Base-by-base conservation (phyloP, 371 early-diverging fungal genomes). In the Batkoa obscura region DNA sequence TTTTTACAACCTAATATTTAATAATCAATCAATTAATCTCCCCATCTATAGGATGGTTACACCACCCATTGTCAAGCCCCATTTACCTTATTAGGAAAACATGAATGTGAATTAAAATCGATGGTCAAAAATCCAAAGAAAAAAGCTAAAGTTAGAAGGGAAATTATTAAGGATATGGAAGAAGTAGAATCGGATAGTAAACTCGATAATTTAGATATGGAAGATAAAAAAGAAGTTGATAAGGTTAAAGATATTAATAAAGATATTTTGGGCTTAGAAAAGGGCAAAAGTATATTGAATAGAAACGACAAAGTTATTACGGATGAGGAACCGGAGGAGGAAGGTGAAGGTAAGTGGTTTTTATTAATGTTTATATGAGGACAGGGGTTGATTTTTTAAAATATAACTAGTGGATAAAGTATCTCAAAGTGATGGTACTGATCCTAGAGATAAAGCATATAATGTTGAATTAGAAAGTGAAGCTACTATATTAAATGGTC, bases 21-120 rank as follows among this genome's bases (percentile, higher is more conserved):
- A n/a, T n/a, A n/a, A n/a, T n/a, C n/a, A n/a, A n/a, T n/a, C n/a
- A n/a, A n/a, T n/a, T n/a, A n/a, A n/a, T n/a, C n/a, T n/a, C n/a
- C n/a, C 23, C 13, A 17, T 13, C 10, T 35, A 56, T 43, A 84
- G 82, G 86, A 88, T 65, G 88, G 88, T 4, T 75, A 78, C 48
- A 75, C 81, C 59, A 75, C 71, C 47, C 79, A 80, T 57, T 88
- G 90, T 63, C 67, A 60, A 34, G 83, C 76, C 1, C 86, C 88
- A 0, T 85, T 88, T 59, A 72, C 76, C 0, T 66, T 89, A n/a
- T 58, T 86, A 30, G 75, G 72, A 39, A 73, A 76, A 5, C 89
- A 90, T 62, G 73, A 75, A 23, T 78, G 81, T 53, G 72, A 76
- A 66, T 36, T 58, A 63, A n/a, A n/a, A n/a, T n/a, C n/a, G n/a